A percentile compares a stretch with the other conserved stretches of the same genome.
These are phyloP conservation scores for Mycena galopus DNA, from an alignment of 768 basidiomycete genomes.

Conservation along the genomic window DNA sequence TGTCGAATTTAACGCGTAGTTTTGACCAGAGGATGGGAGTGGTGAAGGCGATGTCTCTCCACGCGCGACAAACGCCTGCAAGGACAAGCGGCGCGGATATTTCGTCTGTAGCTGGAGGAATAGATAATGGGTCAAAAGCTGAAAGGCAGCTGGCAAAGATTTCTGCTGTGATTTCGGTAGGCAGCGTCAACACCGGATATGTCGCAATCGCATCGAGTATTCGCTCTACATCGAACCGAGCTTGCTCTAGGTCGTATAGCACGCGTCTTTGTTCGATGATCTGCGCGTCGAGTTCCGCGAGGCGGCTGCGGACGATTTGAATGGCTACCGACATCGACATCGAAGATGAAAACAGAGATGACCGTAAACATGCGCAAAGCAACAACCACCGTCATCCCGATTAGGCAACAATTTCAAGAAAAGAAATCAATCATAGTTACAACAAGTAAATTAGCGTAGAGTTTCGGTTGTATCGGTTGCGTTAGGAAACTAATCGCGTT, in stretches of 20 bases:
- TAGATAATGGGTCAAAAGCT: neutral
- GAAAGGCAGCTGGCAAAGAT: neutral
- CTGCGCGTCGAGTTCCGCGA: neutral
- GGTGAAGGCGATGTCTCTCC: neutral
- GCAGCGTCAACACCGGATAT: neutral
- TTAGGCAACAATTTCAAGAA: too few relatives aligned
- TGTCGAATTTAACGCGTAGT: neutral
- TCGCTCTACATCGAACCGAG: neutral
- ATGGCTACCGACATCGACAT: too few relatives aligned
- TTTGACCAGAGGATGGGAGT: neutral
- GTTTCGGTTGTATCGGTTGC: too few relatives aligned
- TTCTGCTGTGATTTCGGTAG: neutral
- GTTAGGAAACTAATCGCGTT: too few relatives aligned
- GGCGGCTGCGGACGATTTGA: too few relatives aligned
- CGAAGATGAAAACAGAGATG: too few relatives aligned
- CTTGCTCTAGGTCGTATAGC: neutral
- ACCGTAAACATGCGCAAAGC: too few relatives aligned
- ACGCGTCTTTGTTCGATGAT: neutral
- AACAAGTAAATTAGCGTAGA: too few relatives aligned
- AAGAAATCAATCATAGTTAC: too few relatives aligned
- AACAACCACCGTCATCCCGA: too few relatives aligned
- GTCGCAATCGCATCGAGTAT: neutral
- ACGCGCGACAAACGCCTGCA: neutral
- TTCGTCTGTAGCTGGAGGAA: neutral
- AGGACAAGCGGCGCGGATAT: neutral